Evolutionary conservation across 805 yeast species (phyloP), one percentile per base, ranked within the genome.

Genomic region (Wickerhamiella australiensis): DNA sequence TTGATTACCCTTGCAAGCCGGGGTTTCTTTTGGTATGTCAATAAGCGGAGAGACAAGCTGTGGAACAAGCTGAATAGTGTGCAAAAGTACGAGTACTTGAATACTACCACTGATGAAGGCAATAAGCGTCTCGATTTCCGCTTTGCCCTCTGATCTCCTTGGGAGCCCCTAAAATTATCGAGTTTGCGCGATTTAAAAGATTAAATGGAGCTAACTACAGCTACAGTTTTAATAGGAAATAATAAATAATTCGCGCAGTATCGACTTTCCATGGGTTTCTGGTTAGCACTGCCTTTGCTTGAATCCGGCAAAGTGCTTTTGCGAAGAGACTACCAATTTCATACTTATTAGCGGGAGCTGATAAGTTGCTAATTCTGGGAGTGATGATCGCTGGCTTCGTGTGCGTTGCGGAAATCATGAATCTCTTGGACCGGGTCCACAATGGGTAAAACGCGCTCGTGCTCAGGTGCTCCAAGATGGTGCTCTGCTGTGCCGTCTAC

Each of bases 61-160:
- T 82, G 90, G 88, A 63, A 66, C 40, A 60, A 62, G 1, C 53
- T 78, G 72, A 61, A 76, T 1, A 57, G 52, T 2, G 78, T 75
- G 33, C 78, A 80, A 59, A 70, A 70, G 54, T 69, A 65, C 5
- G 61, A 68, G 1, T 82, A 82, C 60, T 56, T 69, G 20, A 50
- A 47, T 13, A 67, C 60, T 13, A 71, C 81, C 1, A 67, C 57
- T 0, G 82, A 79, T 55, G 65, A 61, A 26, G 86, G 85, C 5
- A 75, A 74, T 56, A 72, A 72, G 58, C 65, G 86, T 23, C 65
- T 82, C 41, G 84, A 82, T 55, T 72, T 71, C 58, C 54, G 70
- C 40, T 72, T 71, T 53, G 62, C 57, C 1, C 15, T 15, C 5
- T 41, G 21, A 41, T 26, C n/a, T n/a, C n/a, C n/a, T n/a, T n/a